Evolutionary conservation across 2,329 filamentous ascomycete species (phyloP).

Genomic region (Talaromyces amestolkiae): DNA sequence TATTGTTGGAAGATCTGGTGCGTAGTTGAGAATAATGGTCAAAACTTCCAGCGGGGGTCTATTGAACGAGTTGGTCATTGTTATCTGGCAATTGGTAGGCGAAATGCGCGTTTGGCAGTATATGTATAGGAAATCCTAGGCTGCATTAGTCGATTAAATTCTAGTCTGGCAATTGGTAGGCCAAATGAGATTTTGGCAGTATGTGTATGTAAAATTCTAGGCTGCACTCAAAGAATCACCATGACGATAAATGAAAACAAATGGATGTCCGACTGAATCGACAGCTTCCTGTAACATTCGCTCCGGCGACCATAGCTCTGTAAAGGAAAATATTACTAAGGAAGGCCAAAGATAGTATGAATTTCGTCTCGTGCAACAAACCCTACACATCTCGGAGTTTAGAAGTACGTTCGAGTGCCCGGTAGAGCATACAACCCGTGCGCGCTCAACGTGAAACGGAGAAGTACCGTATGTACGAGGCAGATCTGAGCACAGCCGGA

Average conservation of each 20-base stretch:
- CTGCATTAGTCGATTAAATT: background rate
- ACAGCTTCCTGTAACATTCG: background rate
- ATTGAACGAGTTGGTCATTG: background rate
- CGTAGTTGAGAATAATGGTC: constrained; percentile 2
- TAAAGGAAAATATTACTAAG: background rate
- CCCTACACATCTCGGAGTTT: background rate
- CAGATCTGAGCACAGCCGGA: constrained; percentile 2
- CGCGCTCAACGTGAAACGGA: no score
- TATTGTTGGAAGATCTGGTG: constrained; percentile 12
- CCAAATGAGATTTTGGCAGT: no score
- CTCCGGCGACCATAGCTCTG: background rate
- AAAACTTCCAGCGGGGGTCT: constrained; percentile 8
- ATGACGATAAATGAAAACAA: background rate
- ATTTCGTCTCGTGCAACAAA: background rate
- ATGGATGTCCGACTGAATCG: no score
- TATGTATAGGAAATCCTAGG: background rate
- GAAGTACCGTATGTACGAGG: background rate
- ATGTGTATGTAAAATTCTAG: background rate
- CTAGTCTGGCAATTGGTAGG: no score
- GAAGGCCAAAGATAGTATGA: background rate
- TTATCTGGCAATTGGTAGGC: no score
- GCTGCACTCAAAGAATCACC: background rate
- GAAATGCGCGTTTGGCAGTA: no score
- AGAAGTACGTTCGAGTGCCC: no score
- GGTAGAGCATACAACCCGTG: no score